These are phyloP conservation scores for Plasmodium adleri DNA, from an alignment of 169 alveolate genomes.

Conservation along the genomic window DNA sequence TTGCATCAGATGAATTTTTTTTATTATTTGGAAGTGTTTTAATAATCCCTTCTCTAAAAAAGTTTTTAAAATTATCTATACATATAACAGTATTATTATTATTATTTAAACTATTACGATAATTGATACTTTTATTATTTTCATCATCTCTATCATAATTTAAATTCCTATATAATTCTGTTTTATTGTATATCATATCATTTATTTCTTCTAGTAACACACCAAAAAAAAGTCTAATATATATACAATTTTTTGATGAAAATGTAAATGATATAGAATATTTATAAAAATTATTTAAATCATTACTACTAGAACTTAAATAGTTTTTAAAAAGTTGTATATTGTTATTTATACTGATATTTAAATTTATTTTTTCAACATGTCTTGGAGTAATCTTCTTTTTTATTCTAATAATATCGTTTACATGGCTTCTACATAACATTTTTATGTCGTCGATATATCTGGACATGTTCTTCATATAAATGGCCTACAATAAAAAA, in stretches of 20 bases:
- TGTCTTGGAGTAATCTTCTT: conserved; percentile 41
- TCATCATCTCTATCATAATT: too few relatives aligned
- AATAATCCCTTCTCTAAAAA: conserved; percentile 44
- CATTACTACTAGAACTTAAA: conserved; percentile 35
- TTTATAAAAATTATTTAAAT: conserved; percentile 14
- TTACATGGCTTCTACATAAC: conserved; percentile 61
- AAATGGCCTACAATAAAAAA: conserved; percentile 20
- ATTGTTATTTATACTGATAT: conserved; percentile 29
- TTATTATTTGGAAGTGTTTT: conserved; percentile 25
- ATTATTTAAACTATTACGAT: conserved; percentile 1
- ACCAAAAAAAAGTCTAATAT: conserved; percentile 35
- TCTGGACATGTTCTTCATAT: conserved; percentile 43
- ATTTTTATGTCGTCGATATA: conserved; percentile 39
- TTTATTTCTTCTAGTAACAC: conserved; percentile 43
- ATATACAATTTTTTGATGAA: conserved; percentile 16
- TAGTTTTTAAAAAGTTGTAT: conserved; percentile 38
- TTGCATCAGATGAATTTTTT: conserved; percentile 27
- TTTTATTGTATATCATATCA: conserved; percentile 20
- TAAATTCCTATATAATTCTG: not conserved
- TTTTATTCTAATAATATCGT: conserved; percentile 49
- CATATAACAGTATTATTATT: conserved; percentile 44
- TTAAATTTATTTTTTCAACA: conserved; percentile 30
- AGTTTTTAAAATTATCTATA: conserved; percentile 42
- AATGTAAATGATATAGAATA: conserved; percentile 31
- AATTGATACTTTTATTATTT: too few relatives aligned